Evolutionary conservation across 352 stramenopile genomes (phyloP).

Genomic region (Globisporangium nodosum): DNA sequence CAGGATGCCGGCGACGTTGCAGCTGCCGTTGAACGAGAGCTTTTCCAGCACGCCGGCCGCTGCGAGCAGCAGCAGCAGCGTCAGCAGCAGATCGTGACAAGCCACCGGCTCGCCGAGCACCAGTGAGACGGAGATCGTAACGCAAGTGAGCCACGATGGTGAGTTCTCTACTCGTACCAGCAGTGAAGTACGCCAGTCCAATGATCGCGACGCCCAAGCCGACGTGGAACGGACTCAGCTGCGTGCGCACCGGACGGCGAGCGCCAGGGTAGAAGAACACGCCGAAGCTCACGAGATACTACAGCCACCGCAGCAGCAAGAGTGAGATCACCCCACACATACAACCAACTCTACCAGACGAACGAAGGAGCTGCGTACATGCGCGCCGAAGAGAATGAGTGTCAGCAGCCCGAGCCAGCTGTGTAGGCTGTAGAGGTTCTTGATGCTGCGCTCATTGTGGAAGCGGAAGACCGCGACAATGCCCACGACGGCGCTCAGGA

Average conservation of each 20-base stretch:
- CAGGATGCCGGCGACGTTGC: slow-evolving; percentile 67
- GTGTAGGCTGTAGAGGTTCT: slow-evolving; percentile 85
- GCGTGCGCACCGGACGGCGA: slow-evolving; percentile 27
- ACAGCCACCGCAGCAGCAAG: slow-evolving; percentile 4
- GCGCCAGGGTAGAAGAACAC: slow-evolving; percentile 78
- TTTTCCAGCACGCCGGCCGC: slow-evolving; percentile 75
- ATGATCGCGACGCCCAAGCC: slow-evolving; percentile 58
- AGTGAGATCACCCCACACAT: background rate
- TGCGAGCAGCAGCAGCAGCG: background rate
- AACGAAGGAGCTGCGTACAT: slow-evolving; percentile 19
- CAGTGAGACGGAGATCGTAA: background rate
- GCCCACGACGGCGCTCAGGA: slow-evolving; percentile 53
- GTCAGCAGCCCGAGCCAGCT: slow-evolving; percentile 78
- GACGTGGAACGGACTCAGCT: slow-evolving; percentile 59
- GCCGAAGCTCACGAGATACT: slow-evolving; percentile 64
- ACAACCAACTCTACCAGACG: background rate
- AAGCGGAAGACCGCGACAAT: slow-evolving; percentile 77
- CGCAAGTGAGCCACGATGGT: background rate
- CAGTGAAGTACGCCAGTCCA: slow-evolving; percentile 53
- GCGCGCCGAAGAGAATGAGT: slow-evolving; percentile 41
- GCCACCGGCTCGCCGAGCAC: background rate
- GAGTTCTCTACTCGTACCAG: slow-evolving; percentile 16
- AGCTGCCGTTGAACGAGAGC: slow-evolving; percentile 80
- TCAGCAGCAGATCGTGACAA: background rate
- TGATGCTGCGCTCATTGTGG: slow-evolving; percentile 84